Evolutionary conservation across 192 early-diverging fungal genomes (phyloP).

Genomic region (Podila epicladia): DNA sequence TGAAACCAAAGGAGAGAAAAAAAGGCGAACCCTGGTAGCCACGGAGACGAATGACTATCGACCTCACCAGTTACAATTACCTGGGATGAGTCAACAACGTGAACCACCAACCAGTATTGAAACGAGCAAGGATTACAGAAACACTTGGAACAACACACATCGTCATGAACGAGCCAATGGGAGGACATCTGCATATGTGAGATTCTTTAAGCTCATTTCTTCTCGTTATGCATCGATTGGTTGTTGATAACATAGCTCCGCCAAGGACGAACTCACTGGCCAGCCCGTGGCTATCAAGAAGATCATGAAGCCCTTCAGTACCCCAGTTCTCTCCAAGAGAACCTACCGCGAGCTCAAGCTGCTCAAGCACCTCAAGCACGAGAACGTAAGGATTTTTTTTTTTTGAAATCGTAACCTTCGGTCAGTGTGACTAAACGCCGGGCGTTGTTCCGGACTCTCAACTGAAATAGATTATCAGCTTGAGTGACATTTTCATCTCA

Average conservation of each 20-base stretch:
- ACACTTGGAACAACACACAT: too few species aligned
- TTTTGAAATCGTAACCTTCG: too few species aligned
- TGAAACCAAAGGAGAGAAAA: too few species aligned
- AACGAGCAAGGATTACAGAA: too few species aligned
- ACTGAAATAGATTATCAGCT: constrained; percentile 77
- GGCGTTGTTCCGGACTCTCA: constrained; percentile 1
- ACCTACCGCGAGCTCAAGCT: constrained; percentile 96
- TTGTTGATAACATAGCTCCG: constrained; percentile 67
- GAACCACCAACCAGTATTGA: too few species aligned
- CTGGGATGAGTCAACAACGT: neutral
- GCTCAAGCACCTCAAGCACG: constrained; percentile 91
- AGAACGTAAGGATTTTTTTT: constrained; percentile 73
- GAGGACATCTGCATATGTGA: too few species aligned
- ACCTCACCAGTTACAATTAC: too few species aligned
- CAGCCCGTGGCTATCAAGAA: constrained; percentile 95
- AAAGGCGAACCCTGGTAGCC: too few species aligned
- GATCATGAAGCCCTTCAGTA: constrained; percentile 94
- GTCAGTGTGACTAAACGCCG: too few species aligned
- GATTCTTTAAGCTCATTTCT: neutral
- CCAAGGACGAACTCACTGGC: constrained; percentile 86
- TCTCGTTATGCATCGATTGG: neutral
- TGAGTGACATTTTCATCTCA: constrained; percentile 94
- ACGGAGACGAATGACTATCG: too few species aligned
- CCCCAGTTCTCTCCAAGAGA: constrained; percentile 92
- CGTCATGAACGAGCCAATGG: too few species aligned